phyloP scores from a whole-genome alignment of 2,329 filamentous ascomycete genomes.

The Kalaharituber pfeilii region DNA sequence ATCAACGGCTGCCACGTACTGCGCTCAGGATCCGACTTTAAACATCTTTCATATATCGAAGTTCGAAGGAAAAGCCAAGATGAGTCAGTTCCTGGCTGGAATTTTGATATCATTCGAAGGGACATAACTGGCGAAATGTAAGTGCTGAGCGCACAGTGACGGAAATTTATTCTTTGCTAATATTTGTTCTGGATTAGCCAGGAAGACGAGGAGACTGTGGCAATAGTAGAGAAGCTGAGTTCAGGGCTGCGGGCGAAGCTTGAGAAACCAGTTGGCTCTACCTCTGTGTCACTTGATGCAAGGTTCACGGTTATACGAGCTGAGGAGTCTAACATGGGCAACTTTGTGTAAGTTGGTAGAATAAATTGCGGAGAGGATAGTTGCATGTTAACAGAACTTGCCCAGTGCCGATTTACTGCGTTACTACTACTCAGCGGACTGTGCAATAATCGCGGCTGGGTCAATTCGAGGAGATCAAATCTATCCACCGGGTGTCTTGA shows the following conservation, averaged over 20 bases:
- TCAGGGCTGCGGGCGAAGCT: conserved; percentile 57
- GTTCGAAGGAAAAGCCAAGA: conserved; percentile 40
- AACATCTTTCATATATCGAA: conserved; percentile 78
- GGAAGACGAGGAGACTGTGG: conserved; percentile 42
- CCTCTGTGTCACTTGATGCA: conserved; percentile 63
- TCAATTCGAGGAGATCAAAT: conserved; percentile 80
- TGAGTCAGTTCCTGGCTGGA: conserved; percentile 40
- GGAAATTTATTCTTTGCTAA: neutral
- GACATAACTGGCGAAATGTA: conserved; percentile 36
- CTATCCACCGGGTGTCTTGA: conserved; percentile 61
- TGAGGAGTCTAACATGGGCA: conserved; percentile 67
- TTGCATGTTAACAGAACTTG: neutral
- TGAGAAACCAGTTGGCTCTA: conserved; percentile 70
- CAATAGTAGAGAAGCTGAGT: conserved; percentile 51
- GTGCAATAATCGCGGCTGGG: conserved; percentile 65
- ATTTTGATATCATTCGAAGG: conserved; percentile 57
- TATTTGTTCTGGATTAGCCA: conserved; percentile 42
- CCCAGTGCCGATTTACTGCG: conserved; percentile 64
- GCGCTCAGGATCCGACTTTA: conserved; percentile 82
- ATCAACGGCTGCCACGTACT: conserved; percentile 68
- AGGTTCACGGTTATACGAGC: conserved; percentile 68
- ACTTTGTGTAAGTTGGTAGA: conserved; percentile 45
- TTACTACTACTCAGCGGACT: conserved; percentile 63
- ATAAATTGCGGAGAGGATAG: neutral
- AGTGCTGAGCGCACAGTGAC: neutral